Percentiles rank a stretch among this genome's conserved stretches.
These are phyloP conservation scores for Lachancea cidri DNA, from an alignment of 805 yeast species.

Conservation along the genomic window DNA sequence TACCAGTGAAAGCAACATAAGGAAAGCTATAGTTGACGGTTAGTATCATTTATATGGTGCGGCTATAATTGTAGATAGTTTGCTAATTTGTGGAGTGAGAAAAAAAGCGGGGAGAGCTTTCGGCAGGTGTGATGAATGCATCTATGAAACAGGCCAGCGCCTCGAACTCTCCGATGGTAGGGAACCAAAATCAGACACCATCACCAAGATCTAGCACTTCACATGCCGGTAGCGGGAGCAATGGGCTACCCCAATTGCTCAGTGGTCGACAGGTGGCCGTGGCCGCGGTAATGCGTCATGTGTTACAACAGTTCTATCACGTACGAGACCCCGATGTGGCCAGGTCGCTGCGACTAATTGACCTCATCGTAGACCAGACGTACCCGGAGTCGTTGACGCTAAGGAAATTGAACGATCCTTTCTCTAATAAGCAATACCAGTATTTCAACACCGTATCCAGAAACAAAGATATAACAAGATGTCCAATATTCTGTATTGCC, in stretches of 20 bases:
- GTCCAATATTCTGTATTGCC: slow-evolving; percentile 32
- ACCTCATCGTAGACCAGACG: slow-evolving; percentile 33
- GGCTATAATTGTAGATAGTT: not conserved
- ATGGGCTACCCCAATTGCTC: slow-evolving; percentile 9
- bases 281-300: slow-evolving; percentile 21
- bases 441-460: slow-evolving; percentile 32
- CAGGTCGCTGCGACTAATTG: slow-evolving; percentile 21
- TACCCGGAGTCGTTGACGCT: slow-evolving; percentile 32
- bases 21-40: not conserved
- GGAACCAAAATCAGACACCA: slow-evolving; percentile 9
- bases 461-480: slow-evolving; percentile 28
- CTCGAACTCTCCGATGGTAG: slow-evolving; percentile 5
- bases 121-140: slow-evolving; percentile 5
- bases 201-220: slow-evolving; percentile 11
- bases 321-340: slow-evolving; percentile 18
- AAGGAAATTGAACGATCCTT: slow-evolving; percentile 28
- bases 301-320: slow-evolving; percentile 28
- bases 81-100: not conserved
- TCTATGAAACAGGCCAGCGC: slow-evolving; percentile 3
- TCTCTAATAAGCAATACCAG: slow-evolving; percentile 23
- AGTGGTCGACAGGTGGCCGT: slow-evolving; percentile 5
- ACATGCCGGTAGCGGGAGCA: slow-evolving; percentile 1
- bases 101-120: not conserved
- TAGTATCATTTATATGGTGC: not conserved
- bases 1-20: not conserved